These are phyloP conservation scores for Pleurotus djamor DNA, from an alignment of 768 basidiomycete species.

Conservation along the genomic window DNA sequence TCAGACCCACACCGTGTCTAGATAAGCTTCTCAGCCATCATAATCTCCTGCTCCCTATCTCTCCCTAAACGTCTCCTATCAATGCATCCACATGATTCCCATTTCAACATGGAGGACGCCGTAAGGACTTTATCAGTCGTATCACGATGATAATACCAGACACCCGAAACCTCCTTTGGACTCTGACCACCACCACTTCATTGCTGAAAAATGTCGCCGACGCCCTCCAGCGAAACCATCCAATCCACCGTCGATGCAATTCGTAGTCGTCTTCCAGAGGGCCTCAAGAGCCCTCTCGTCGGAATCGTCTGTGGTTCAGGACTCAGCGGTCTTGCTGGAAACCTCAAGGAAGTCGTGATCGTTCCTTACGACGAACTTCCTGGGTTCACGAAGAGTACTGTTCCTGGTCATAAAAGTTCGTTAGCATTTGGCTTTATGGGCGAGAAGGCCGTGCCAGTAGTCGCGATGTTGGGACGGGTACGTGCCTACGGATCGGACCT, in stretches of 20 bases:
- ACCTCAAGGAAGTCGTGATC: slow-evolving; percentile 50
- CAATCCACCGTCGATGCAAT: neutral
- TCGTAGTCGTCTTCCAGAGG: slow-evolving; percentile 19
- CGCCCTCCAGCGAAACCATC: neutral
- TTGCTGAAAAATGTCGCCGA: neutral
- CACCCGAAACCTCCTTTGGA: neutral
- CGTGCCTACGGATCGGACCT: slow-evolving; percentile 14
- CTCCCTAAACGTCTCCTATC: too few species aligned
- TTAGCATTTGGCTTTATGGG: slow-evolving; percentile 83
- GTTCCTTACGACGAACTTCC: slow-evolving; percentile 68
- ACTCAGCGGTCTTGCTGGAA: slow-evolving; percentile 68
- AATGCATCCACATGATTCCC: too few species aligned
- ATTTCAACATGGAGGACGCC: too few species aligned
- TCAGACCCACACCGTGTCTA: too few species aligned
- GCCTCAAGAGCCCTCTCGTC: slow-evolving; percentile 56
- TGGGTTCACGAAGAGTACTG: slow-evolving; percentile 78
- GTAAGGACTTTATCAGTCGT: neutral
- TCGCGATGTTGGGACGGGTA: slow-evolving; percentile 88
- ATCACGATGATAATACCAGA: neutral
- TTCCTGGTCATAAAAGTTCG: slow-evolving; percentile 77
- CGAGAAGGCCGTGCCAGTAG: slow-evolving; percentile 67
- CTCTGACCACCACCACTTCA: neutral
- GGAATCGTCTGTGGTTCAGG: slow-evolving; percentile 91
- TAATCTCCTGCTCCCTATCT: too few species aligned
- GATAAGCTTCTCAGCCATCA: too few species aligned